Conservation (phyloP, 2,329 filamentous ascomycete species). For the Curvularia sp. region DNA sequence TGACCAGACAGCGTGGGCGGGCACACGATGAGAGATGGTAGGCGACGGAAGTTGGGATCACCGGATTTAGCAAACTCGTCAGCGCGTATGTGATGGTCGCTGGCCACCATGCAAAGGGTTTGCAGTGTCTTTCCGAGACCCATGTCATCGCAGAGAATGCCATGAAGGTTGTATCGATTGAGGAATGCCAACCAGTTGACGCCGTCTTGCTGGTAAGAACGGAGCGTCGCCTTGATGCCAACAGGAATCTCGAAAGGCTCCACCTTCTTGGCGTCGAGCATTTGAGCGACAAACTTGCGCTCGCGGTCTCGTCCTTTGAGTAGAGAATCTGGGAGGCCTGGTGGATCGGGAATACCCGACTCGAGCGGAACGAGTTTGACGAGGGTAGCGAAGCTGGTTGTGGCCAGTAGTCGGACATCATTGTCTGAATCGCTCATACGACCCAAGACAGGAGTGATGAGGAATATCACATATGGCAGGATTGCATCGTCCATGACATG, state of each 20-base stretch:
- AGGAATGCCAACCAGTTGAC: constrained; percentile 99
- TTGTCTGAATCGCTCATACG: constrained; percentile 99
- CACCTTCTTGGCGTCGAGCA: constrained; percentile 95
- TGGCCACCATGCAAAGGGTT: constrained; percentile 96
- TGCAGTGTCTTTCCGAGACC: constrained; percentile 97
- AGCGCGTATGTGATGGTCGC: constrained; percentile 91
- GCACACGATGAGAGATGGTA: constrained; percentile 94
- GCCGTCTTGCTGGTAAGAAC: constrained; percentile 97
- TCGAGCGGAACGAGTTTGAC: constrained; percentile 97
- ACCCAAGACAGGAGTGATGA: constrained; percentile 94
- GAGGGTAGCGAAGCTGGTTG: constrained; percentile 94
- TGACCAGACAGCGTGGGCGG: constrained; percentile 95
- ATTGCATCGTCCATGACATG: constrained; percentile 98
- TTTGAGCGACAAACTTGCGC: constrained; percentile 94
- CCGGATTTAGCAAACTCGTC: constrained; percentile 87
- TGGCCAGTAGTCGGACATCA: constrained; percentile 91
- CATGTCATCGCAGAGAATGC: constrained; percentile 99
- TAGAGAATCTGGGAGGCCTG: constrained; percentile 86
- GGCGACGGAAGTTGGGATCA: constrained; percentile 74
- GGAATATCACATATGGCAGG: constrained; percentile 96
- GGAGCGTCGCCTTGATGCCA: constrained; percentile 93
- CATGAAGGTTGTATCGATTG: constrained; percentile 96
- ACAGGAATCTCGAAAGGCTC: constrained; percentile 93
- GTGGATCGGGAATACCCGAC: constrained; percentile 95
- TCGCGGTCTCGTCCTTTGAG: constrained; percentile 91